Evolutionary conservation across 2,329 filamentous ascomycete genomes (phyloP).

Genomic region (Colletotrichum camelliae): DNA sequence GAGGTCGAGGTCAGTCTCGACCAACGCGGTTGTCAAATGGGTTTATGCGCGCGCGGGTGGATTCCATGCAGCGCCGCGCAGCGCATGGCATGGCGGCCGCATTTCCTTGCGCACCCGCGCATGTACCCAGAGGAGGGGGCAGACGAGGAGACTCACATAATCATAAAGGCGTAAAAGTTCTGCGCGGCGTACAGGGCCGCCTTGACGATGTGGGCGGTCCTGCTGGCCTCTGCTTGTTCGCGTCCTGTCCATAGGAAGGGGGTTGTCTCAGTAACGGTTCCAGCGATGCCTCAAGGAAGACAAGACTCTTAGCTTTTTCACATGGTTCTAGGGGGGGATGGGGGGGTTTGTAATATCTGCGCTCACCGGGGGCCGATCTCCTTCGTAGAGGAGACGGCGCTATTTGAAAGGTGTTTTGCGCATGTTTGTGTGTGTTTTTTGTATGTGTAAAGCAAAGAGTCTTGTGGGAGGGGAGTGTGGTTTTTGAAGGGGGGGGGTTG

Average conservation of each 20-base stretch:
- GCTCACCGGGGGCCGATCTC: slow-evolving; percentile 14
- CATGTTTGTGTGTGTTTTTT: background rate
- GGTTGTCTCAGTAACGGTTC: slow-evolving; percentile 65
- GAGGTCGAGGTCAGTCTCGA: background rate
- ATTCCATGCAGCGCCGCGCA: background rate
- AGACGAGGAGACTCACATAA: slow-evolving; percentile 76
- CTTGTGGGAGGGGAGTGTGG: background rate
- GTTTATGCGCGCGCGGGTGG: background rate
- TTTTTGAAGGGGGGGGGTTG: background rate
- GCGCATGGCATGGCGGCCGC: background rate
- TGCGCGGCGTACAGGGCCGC: slow-evolving; percentile 86
- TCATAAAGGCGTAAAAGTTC: slow-evolving; percentile 99
- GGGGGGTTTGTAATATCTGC: background rate
- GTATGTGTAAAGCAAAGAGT: background rate
- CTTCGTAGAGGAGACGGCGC: slow-evolving; percentile 7
- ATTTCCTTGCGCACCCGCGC: background rate
- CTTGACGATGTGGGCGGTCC: slow-evolving; percentile 79
- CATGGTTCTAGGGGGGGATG: background rate
- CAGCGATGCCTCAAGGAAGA: slow-evolving; percentile 31
- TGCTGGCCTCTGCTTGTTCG: slow-evolving; percentile 64
- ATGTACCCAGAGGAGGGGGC: background rate
- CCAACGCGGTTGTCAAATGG: background rate
- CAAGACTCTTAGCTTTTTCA: slow-evolving; percentile 26
- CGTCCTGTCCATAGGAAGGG: slow-evolving; percentile 76
- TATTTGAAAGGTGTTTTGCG: background rate